Conservation (phyloP, 768 basidiomycete genomes). For the Russula olivacea region DNA sequence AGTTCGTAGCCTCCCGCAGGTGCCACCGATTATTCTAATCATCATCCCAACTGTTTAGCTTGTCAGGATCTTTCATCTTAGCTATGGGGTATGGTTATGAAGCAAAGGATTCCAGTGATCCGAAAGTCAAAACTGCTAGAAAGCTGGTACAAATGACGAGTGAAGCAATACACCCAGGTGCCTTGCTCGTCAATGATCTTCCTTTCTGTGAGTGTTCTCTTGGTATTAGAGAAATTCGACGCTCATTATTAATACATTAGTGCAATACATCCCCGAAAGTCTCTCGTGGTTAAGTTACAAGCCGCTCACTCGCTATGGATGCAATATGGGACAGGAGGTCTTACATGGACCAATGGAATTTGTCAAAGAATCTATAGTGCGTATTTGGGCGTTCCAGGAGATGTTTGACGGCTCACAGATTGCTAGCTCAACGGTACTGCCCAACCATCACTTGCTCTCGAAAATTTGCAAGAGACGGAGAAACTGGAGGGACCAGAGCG, state of each 20-base stretch:
- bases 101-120: not conserved
- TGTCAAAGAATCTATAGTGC: conserved; percentile 1
- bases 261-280: conserved; percentile 6
- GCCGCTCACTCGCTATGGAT: not conserved
- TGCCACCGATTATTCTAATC: not conserved
- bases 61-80: not conserved
- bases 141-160: not conserved
- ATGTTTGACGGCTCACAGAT: not conserved
- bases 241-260: not conserved
- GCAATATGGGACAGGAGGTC: not conserved
- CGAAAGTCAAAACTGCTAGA: not conserved
- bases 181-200: conserved; percentile 12
- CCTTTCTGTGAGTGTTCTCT: conserved; percentile 2
- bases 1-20: not conserved
- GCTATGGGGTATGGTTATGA: conserved; percentile 9
- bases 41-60: not conserved
- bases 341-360: not conserved
- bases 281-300: conserved; percentile 10
- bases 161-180: not conserved
- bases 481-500: not conserved
- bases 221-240: no score
- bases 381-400: not conserved
- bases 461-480: not conserved
- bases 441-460: not conserved
- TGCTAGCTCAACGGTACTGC: not conserved